Conservation (phyloP, 495 filamentous ascomycete species). For the Penicillium paradoxum region DNA sequence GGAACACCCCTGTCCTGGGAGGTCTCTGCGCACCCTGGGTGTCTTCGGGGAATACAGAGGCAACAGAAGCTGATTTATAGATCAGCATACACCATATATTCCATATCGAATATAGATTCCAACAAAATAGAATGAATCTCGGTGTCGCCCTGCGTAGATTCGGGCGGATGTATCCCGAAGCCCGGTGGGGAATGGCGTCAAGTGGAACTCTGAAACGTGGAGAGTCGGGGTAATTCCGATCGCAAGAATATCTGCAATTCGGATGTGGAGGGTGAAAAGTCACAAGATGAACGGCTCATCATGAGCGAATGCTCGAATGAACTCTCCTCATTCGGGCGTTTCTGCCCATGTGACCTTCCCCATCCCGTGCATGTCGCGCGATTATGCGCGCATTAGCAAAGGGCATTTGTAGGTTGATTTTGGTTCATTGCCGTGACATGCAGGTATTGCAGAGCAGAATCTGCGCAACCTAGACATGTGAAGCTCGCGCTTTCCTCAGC, state of each 20-base stretch:
- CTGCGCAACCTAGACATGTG: not conserved
- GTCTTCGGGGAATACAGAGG: too few relatives aligned
- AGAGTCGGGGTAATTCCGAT: not conserved
- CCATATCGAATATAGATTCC: too few relatives aligned
- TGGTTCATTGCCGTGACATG: too few relatives aligned
- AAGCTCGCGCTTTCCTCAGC: not conserved
- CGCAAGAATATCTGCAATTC: too few relatives aligned
- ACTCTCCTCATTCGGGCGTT: too few relatives aligned
- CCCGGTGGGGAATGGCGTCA: not conserved
- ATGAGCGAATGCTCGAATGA: not conserved
- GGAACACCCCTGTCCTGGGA: constrained; percentile 6
- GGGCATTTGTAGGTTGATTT: not conserved
- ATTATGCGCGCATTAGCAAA: not conserved
- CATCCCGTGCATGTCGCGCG: not conserved
- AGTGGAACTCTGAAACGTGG: not conserved
- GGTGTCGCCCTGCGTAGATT: not conserved
- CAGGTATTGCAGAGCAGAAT: not conserved
- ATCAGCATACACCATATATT: too few relatives aligned
- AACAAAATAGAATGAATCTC: too few relatives aligned
- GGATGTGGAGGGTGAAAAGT: too few relatives aligned
- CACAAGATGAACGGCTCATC: too few relatives aligned
- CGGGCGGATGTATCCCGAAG: not conserved
- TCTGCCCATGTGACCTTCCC: not conserved
- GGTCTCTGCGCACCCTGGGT: too few relatives aligned
- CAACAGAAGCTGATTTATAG: too few relatives aligned